A percentile compares a stretch with the other conserved stretches of the same genome.
phyloP scores from a whole-genome alignment of 345 rosid genomes.

The Acer campestre region DNA sequence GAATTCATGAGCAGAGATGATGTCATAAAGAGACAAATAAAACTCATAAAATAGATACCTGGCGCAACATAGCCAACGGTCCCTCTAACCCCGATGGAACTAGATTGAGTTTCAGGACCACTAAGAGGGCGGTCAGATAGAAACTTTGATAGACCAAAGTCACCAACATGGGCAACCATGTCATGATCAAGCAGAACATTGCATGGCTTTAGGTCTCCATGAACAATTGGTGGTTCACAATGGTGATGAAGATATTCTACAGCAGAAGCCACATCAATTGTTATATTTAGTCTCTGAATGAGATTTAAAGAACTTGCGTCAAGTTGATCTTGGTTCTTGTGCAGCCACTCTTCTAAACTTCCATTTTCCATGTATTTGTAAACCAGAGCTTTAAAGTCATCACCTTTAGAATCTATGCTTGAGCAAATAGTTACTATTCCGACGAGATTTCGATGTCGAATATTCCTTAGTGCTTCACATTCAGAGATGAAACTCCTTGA shows the following conservation, averaged over 20 bases:
- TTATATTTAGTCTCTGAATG: too few species aligned
- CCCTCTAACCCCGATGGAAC: neutral
- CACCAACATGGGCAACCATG: conserved; percentile 24
- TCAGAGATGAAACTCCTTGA: too few species aligned
- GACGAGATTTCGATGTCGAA: too few species aligned
- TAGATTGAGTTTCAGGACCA: conserved; percentile 6
- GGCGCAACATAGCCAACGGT: conserved; percentile 23
- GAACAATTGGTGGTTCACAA: conserved; percentile 23
- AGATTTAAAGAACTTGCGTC: too few species aligned
- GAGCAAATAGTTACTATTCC: too few species aligned
- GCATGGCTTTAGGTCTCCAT: conserved; percentile 27
- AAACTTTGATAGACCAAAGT: conserved; percentile 26
- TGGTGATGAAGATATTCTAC: conserved; percentile 30
- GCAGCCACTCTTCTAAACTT: too few species aligned
- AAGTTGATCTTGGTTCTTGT: too few species aligned
- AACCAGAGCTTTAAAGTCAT: too few species aligned
- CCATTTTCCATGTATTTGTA: too few species aligned
- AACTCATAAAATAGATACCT: conserved; percentile 4
- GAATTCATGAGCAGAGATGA: neutral
- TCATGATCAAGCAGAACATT: conserved; percentile 27
- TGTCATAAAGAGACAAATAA: neutral
- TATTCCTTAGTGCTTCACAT: too few species aligned
- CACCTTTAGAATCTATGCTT: too few species aligned
- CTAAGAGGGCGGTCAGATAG: neutral
- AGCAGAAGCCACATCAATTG: neutral